phyloP scores from a whole-genome alignment of 352 stramenopile species.

The Thraustochytrium sp. region DNA sequence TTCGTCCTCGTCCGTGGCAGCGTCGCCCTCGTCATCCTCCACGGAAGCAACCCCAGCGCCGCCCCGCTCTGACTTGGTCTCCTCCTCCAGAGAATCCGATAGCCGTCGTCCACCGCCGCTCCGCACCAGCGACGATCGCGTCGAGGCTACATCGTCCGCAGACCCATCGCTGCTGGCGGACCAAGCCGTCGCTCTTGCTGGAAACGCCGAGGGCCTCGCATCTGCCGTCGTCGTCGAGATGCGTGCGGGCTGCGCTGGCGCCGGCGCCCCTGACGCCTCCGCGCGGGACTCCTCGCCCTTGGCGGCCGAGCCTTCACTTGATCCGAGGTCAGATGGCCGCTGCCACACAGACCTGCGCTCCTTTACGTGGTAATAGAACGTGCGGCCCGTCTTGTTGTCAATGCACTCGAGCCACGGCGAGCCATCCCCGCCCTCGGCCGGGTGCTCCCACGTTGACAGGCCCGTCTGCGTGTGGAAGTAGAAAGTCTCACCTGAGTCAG shows the following conservation, averaged over 20 bases:
- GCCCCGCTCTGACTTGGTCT: background rate
- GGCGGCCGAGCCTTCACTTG: background rate
- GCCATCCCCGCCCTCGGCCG: background rate
- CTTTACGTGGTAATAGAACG: slow-evolving; percentile 35
- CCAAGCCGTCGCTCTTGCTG: too few relatives aligned
- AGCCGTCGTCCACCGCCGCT: too few relatives aligned
- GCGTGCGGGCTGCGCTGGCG: background rate
- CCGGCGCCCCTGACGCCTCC: too few relatives aligned
- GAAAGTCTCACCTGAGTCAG: slow-evolving; percentile 10
- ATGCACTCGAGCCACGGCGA: slow-evolving; percentile 31
- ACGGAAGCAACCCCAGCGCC: background rate
- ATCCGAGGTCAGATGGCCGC: background rate
- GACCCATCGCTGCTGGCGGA: too few relatives aligned
- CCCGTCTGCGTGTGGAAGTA: background rate
- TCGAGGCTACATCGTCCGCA: too few relatives aligned
- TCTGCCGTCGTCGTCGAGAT: background rate
- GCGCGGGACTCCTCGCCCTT: background rate
- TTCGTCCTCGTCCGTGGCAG: background rate
- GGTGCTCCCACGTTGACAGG: slow-evolving; percentile 25
- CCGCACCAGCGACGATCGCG: too few relatives aligned
- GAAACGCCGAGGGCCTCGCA: background rate
- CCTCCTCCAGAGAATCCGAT: background rate
- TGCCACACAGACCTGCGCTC: slow-evolving; percentile 18
- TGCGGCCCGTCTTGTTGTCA: background rate
- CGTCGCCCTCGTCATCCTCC: background rate